Conservation (phyloP, 306 rosid genomes). For the Sophora flavescens region DNA sequence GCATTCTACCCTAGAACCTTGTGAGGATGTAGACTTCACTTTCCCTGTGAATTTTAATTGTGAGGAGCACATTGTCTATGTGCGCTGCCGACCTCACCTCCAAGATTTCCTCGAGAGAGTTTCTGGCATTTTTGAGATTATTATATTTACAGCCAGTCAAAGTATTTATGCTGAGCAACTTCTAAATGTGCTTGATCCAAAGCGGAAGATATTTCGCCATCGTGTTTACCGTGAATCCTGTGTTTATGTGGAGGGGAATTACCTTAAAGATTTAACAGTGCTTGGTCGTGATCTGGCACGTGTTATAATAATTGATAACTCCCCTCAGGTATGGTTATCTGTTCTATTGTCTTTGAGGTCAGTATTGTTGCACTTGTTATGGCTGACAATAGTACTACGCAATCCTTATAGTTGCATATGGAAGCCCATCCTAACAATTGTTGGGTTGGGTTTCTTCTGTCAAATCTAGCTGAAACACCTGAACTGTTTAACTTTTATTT, state of each 20-base stretch:
- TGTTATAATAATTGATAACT: conserved; percentile 86
- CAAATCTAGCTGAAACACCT: conserved; percentile 15
- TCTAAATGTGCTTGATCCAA: conserved; percentile 93
- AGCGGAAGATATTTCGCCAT: conserved; percentile 92
- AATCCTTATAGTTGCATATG: background rate
- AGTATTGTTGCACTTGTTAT: background rate
- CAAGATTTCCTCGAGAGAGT: conserved; percentile 81
- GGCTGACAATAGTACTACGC: background rate
- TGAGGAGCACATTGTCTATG: conserved; percentile 91
- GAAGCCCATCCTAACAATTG: background rate
- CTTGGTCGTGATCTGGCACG: conserved; percentile 97
- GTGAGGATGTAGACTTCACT: conserved; percentile 90
- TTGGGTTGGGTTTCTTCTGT: conserved; percentile 13
- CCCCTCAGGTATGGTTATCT: conserved; percentile 81
- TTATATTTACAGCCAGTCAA: conserved; percentile 98
- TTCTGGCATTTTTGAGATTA: conserved; percentile 86
- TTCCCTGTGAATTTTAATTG: conserved; percentile 89
- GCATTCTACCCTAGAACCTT: conserved; percentile 92
- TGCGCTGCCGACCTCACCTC: conserved; percentile 98
- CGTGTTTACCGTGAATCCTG: conserved; percentile 97
- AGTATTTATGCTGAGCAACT: conserved; percentile 99
- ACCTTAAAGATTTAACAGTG: conserved; percentile 93
- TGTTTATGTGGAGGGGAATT: conserved; percentile 96
- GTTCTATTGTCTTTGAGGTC: background rate
- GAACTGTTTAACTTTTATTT: background rate